Base-by-base conservation (phyloP, 2,329 filamentous ascomycete genomes). In the Ophiocordyceps camponoti-floridani region DNA sequence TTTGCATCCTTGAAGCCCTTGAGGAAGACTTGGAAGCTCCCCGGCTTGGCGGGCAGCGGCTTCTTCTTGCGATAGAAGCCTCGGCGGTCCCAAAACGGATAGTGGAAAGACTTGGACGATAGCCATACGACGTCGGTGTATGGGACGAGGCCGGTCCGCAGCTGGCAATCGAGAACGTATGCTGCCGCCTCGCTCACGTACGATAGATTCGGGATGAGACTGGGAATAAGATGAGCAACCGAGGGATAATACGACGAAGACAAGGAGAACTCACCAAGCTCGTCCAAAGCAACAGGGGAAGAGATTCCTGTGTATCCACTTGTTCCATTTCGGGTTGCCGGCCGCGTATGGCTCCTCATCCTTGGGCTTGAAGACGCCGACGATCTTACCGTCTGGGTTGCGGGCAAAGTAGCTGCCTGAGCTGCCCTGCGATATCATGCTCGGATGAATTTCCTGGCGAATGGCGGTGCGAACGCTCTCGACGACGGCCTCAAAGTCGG, bases 291-390 rank as follows among this genome's bases (percentile, higher is more conserved):
- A 95, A 65, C 93, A 98, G 9, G 91, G 91, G 54, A 98, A 96
- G 51, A 98, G 60, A 60, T 98, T 98, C 50, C 91, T 75, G 62
- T 98, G 91, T 66, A 98, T 88, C 91, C 91, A 98, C 64, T 98
- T 98, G 54, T 93, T 96, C 89, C 89, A 96, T 61, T 98, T 98
- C 6, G 91, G 91, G 58, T 98, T 98, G 53, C 86, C 83, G 30
- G 85, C 91, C 1, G 91, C 91, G 58, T 95, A 98, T 1, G 91
- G 91, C 62, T 98, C 93, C 65, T 98, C 91, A 54, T 98, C 91
- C 64, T 98, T 98, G 40, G 91, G 91, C 62, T 98, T 98, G 67
- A 98, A 98, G 4, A 98, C 91, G 33, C 88, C 91, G 4, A 98
- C 86, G 14, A 95, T 85, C 66, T 94, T 95, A 44, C 91, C 91